Base-by-base conservation (phyloP, 2,329 filamentous ascomycete genomes). In the Karstenula rhodostoma region DNA sequence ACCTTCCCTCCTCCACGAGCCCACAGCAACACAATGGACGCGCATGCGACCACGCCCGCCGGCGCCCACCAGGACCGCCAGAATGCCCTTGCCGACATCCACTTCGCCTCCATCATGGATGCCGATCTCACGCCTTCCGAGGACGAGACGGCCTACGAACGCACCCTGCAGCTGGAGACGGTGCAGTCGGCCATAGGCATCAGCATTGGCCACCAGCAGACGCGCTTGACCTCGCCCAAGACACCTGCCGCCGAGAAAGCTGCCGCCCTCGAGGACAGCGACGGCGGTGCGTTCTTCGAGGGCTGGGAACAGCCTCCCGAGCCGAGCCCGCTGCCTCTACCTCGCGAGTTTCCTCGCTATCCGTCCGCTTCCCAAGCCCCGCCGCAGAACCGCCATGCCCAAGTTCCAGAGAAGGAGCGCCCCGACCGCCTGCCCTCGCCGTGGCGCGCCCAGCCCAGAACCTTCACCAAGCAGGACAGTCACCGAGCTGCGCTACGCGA, bases 211-310 rank as follows among this genome's bases (percentile, higher is more conserved):
- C 80, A 80, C 42, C 79, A 82, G 44, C 87, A 89, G 71, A 86
- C 82, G 52, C 81, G 83, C 46, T 78, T 88, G 71, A 84, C 81
- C 37, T 85, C 85, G 19, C 83, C 85, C 10, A 79, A 80, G 44
- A 88, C 86, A 4, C 86, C 86, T 0, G 84, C 84, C 10, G 82
- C 82, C 22, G 86, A 88, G 69, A 89, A 88, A 71, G 83, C 79
- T n/a, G 83, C 84, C 2, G 82, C 82, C 1, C 75, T 89, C 66
- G 84, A 86, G 61, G 77, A 80, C 35, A 64, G 69, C 17, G 73
- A 75, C 22, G 77, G 77, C 33, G 82, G 81, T 4, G 80, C 74
- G 17, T 82, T 85, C 65, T 86, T 87, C 61, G 78, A 79, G 2
- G 71, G 77, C 42, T 77, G 77, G 54, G 75, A 80, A 56, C 74